Conservation (phyloP, 2,329 filamentous ascomycete genomes). For the Hypoxylon sp. region DNA sequence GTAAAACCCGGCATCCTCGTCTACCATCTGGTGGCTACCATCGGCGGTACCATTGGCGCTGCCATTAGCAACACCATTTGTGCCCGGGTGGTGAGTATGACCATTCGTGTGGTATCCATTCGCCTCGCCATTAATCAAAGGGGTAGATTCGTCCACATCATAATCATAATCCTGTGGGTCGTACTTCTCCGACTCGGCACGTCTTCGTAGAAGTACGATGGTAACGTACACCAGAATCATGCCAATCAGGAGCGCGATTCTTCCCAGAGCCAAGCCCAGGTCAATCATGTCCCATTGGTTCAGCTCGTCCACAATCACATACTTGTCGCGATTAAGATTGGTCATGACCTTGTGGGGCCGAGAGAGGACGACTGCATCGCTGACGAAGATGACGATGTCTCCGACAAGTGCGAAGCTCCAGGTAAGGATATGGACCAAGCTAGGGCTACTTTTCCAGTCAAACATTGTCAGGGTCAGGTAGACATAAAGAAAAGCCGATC, state of each 20-base stretch:
- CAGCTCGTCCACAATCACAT: conserved; percentile 48
- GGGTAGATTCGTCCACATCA: conserved; percentile 65
- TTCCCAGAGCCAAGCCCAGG: conserved; percentile 70
- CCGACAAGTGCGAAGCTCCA: conserved; percentile 79
- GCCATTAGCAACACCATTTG: conserved; percentile 53
- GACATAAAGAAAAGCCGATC: conserved; percentile 85
- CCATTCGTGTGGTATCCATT: conserved; percentile 34
- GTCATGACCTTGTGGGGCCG: conserved; percentile 70
- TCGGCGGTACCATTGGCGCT: conserved; percentile 53
- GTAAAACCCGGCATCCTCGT: conserved; percentile 82
- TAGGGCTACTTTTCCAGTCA: conserved; percentile 84
- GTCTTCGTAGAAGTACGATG: conserved; percentile 55
- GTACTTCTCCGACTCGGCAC: conserved; percentile 52
- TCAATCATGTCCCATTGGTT: conserved; percentile 69
- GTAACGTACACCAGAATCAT: conserved; percentile 69
- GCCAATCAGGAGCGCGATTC: conserved; percentile 71
- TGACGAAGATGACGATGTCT: conserved; percentile 76
- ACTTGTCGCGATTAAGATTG: conserved; percentile 53
- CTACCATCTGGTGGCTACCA: conserved; percentile 48
- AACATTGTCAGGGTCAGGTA: conserved; percentile 87
- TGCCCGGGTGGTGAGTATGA: conserved; percentile 28
- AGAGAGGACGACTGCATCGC: conserved; percentile 74
- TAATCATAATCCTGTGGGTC: conserved; percentile 53
- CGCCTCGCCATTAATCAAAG: conserved; percentile 59
- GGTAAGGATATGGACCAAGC: conserved; percentile 77